Conservation (phyloP, 495 filamentous ascomycete genomes). For the Talaromyces ruber region DNA sequence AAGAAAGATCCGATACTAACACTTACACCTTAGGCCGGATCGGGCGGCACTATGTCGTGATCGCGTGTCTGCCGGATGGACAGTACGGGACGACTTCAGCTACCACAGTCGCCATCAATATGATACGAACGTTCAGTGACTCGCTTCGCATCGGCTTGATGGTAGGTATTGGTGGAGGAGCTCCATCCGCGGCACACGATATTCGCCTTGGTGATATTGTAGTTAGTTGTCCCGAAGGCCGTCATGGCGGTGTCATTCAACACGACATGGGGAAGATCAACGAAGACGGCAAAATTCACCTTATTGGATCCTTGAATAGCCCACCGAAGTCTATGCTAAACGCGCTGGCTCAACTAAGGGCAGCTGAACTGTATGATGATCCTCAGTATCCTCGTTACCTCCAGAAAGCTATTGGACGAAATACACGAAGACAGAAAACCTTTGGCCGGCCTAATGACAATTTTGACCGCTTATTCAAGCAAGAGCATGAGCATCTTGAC, state of each 20-base stretch:
- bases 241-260: constrained; percentile 19
- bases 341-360: constrained; percentile 15
- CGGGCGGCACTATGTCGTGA: constrained; percentile 21
- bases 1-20: constrained; percentile 14
- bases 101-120: constrained; percentile 13
- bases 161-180: constrained; percentile 28
- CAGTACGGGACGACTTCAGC: constrained; percentile 20
- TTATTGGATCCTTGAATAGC: constrained; percentile 23
- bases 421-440: background rate
- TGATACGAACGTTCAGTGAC: constrained; percentile 15
- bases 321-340: constrained; percentile 20
- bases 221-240: constrained; percentile 18
- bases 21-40: constrained; percentile 23
- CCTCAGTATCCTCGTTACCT: background rate
- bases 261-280: constrained; percentile 30
- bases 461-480: background rate
- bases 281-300: constrained; percentile 16
- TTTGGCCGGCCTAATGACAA: background rate
- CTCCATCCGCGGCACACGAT: constrained; percentile 15
- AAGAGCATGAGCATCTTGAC: background rate
- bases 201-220: constrained; percentile 31
- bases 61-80: constrained; percentile 15
- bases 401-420: background rate
- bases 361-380: background rate
- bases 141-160: constrained; percentile 19